These are phyloP conservation scores for Rugonectria rugulosa DNA, from an alignment of 2,329 filamentous ascomycete genomes.

Conservation along the genomic window DNA sequence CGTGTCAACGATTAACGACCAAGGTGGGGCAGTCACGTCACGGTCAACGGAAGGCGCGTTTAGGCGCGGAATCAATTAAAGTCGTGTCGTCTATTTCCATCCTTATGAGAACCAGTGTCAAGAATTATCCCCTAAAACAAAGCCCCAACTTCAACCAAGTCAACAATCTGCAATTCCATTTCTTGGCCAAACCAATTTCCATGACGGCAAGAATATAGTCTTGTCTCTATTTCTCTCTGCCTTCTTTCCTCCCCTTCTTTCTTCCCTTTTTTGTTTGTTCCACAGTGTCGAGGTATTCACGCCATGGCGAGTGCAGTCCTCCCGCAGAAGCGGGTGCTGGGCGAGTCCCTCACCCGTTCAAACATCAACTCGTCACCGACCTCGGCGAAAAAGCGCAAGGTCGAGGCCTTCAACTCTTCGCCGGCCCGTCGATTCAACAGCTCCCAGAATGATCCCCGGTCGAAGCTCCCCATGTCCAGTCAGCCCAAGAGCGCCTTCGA, in stretches of 20 bases:
- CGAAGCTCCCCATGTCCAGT: slow-evolving; percentile 71
- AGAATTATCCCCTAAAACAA: slow-evolving; percentile 24
- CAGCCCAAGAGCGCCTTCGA: slow-evolving; percentile 93
- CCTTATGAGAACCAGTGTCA: slow-evolving; percentile 19
- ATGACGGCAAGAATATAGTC: slow-evolving; percentile 19
- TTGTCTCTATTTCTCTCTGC: slow-evolving; percentile 7
- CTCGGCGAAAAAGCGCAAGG: slow-evolving; percentile 81
- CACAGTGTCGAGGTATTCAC: slow-evolving; percentile 23
- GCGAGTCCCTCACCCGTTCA: slow-evolving; percentile 70
- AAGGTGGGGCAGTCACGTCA: slow-evolving; percentile 48
- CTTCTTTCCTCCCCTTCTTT: neutral
- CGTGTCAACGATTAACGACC: slow-evolving; percentile 38
- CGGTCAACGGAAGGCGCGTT: slow-evolving; percentile 45
- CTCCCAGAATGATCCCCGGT: slow-evolving; percentile 68
- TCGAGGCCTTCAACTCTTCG: slow-evolving; percentile 69
- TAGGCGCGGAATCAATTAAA: slow-evolving; percentile 39
- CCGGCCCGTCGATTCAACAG: slow-evolving; percentile 66
- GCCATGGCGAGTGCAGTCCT: slow-evolving; percentile 60
- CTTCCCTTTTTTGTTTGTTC: slow-evolving; percentile 1
- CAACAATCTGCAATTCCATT: slow-evolving; percentile 15
- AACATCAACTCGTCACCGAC: slow-evolving; percentile 66
- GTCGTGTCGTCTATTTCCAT: slow-evolving; percentile 37
- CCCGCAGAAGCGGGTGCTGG: slow-evolving; percentile 77
- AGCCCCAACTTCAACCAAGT: slow-evolving; percentile 3
- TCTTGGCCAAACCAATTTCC: slow-evolving; percentile 21